Conservation (phyloP, 169 alveolate species). For the Plasmodium vivax region DNA sequence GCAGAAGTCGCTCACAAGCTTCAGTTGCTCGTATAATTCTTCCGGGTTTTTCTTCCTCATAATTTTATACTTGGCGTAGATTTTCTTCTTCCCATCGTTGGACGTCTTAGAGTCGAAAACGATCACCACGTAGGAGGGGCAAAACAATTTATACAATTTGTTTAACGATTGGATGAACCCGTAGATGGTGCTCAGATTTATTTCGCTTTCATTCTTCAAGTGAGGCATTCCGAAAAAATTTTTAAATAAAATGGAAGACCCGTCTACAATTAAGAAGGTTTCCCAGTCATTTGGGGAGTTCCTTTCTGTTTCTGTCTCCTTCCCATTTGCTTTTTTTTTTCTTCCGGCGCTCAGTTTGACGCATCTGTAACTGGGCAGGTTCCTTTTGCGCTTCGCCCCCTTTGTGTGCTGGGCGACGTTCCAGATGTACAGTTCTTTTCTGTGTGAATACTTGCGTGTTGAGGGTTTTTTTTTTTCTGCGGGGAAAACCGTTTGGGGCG, state of each 20-base stretch:
- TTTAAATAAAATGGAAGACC: slow-evolving; percentile 82
- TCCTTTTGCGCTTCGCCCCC: neutral
- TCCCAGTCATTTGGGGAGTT: neutral
- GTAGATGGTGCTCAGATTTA: slow-evolving; percentile 81
- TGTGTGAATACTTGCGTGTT: neutral
- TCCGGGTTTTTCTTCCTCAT: slow-evolving; percentile 78
- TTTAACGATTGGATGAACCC: slow-evolving; percentile 85
- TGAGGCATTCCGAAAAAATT: slow-evolving; percentile 85
- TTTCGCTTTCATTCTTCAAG: slow-evolving; percentile 79
- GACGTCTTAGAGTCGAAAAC: slow-evolving; percentile 85
- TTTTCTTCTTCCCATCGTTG: slow-evolving; percentile 79
- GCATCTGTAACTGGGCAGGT: neutral
- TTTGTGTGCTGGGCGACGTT: neutral
- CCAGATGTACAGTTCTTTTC: neutral
- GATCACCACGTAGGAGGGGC: slow-evolving; percentile 80
- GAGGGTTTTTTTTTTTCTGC: neutral
- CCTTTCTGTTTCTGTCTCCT: neutral
- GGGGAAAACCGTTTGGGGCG: neutral
- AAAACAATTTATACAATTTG: slow-evolving; percentile 76
- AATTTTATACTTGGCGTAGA: slow-evolving; percentile 84
- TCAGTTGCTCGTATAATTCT: slow-evolving; percentile 80
- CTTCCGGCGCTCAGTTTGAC: neutral
- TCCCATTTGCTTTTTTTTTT: neutral
- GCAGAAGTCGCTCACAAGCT: slow-evolving; percentile 82
- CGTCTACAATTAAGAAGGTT: slow-evolving; percentile 82